Base-by-base conservation (phyloP, 2,329 filamentous ascomycete genomes). In the Conoideocrella luteorostrata region DNA sequence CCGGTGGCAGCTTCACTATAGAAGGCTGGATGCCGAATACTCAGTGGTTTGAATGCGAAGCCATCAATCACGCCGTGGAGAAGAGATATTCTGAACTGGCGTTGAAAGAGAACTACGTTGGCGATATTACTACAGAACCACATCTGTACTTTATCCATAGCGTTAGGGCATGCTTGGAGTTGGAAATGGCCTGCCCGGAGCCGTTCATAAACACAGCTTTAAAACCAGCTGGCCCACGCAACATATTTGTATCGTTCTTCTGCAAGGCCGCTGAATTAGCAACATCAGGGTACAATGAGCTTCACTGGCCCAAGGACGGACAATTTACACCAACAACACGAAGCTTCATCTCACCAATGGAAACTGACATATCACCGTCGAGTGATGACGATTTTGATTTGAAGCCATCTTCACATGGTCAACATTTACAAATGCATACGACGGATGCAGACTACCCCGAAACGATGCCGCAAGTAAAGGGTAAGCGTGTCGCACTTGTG, bases 11-110 rank as follows among this genome's bases (percentile, higher is more conserved):
- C 47, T 67, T 72, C 47, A 64, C 66, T 0, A 52, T 72, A 47
- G 50, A 60, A 3, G 71, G 70, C 7, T 70, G 63, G 65, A 64
- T 70, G 59, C 70, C 71, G n/a, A 55, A 60, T 41, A 51, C 50
- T 3, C 54, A 55, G 37, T 65, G 62, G 57, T 63, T 69, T 36
- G 50, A 47, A 28, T 64, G 62, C 61, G 56, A 55, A 15, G 45
- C 46, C 11, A 57, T 64, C 36, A 43, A 48, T 4, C 50, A 58
- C 26, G 48, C 56, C 40, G 52, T 65, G 17, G 56, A 63, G 12
- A 55, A 54, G 38, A 53, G 56, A 29, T 41, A 50, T n/a, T 48
- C 48, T 10, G 36, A 40, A 3, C 40, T 52, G 15, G 45, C 41
- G 7, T 39, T 44, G 11, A 45, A 47, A 20, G 15, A 28, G 50